These are phyloP conservation scores for Xanthoconium purpureum DNA, from an alignment of 768 basidiomycete species.

Conservation along the genomic window DNA sequence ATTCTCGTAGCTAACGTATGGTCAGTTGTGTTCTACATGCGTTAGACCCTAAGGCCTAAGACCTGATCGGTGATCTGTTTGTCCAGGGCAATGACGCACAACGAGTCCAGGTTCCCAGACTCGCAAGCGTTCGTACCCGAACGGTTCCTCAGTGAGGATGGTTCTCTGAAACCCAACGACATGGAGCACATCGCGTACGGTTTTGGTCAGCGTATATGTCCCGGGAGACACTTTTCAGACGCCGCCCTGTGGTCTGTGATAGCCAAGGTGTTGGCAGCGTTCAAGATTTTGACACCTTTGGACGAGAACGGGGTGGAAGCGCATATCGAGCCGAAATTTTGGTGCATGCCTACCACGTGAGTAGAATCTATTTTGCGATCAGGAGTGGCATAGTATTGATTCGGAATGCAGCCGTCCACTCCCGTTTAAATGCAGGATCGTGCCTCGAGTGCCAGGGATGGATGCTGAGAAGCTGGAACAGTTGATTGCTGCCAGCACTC, in stretches of 20 bases:
- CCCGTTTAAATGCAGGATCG: no score
- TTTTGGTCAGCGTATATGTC: slow-evolving; percentile 24
- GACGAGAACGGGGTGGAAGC: neutral
- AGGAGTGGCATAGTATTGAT: no score
- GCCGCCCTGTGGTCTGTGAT: slow-evolving; percentile 11
- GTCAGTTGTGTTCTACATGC: neutral
- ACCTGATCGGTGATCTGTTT: neutral
- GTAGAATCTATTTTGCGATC: neutral
- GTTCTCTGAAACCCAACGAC: slow-evolving; percentile 6
- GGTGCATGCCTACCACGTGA: neutral
- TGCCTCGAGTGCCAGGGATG: no score
- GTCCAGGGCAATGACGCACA: slow-evolving; percentile 16
- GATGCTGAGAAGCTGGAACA: no score
- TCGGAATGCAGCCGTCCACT: no score
- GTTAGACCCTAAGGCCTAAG: no score
- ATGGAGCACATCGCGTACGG: slow-evolving; percentile 14
- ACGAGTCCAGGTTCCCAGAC: slow-evolving; percentile 32
- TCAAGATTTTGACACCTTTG: neutral
- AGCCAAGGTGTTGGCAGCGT: slow-evolving; percentile 7
- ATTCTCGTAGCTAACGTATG: neutral
- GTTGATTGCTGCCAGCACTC: no score
- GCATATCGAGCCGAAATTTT: neutral
- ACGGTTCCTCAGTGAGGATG: slow-evolving; percentile 32
- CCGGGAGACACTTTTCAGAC: slow-evolving; percentile 22
- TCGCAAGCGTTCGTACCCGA: slow-evolving; percentile 37